These are phyloP conservation scores for Penicillium ucsense DNA, from an alignment of 495 filamentous ascomycete species.

Conservation along the genomic window DNA sequence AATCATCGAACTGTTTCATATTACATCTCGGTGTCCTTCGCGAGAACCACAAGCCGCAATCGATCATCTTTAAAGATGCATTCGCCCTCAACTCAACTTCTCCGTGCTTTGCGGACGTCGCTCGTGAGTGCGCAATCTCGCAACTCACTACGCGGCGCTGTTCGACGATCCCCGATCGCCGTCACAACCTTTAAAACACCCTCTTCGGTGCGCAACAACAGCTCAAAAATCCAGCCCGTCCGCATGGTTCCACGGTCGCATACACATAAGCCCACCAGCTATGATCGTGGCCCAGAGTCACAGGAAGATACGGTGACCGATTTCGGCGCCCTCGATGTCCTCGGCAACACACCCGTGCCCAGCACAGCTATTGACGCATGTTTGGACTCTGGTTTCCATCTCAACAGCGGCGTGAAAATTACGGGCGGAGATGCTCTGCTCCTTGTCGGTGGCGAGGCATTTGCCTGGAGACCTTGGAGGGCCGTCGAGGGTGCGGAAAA, in stretches of 20 bases:
- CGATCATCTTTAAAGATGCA: constrained; percentile 19
- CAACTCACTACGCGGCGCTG: constrained; percentile 8
- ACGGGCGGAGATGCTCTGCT: constrained; percentile 56
- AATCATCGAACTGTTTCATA: too few species aligned
- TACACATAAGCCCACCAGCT: constrained; percentile 28
- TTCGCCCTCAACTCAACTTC: constrained; percentile 34
- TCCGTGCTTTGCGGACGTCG: constrained; percentile 33
- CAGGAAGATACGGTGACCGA: constrained; percentile 62
- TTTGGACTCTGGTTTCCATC: constrained; percentile 63
- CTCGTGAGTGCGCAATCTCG: constrained; percentile 9
- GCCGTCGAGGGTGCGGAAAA: constrained; percentile 16
- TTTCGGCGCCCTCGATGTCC: constrained; percentile 65
- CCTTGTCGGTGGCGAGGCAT: constrained; percentile 76
- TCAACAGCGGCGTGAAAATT: constrained; percentile 68
- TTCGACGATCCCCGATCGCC: constrained; percentile 4
- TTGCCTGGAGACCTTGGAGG: constrained; percentile 76
- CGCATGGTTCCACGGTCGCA: constrained; percentile 35
- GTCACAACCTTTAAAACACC: constrained; percentile 5
- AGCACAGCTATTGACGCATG: constrained; percentile 76
- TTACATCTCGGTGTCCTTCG: too few species aligned
- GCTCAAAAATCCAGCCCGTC: constrained; percentile 16
- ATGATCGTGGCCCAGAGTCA: constrained; percentile 49
- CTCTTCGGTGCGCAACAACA: constrained; percentile 20
- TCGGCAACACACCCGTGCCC: constrained; percentile 65
- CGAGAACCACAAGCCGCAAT: too few species aligned